Evolutionary conservation across 1,284 basidiomycete genomes (phyloP).

Genomic region (Cystobasidiaceae sp.): DNA sequence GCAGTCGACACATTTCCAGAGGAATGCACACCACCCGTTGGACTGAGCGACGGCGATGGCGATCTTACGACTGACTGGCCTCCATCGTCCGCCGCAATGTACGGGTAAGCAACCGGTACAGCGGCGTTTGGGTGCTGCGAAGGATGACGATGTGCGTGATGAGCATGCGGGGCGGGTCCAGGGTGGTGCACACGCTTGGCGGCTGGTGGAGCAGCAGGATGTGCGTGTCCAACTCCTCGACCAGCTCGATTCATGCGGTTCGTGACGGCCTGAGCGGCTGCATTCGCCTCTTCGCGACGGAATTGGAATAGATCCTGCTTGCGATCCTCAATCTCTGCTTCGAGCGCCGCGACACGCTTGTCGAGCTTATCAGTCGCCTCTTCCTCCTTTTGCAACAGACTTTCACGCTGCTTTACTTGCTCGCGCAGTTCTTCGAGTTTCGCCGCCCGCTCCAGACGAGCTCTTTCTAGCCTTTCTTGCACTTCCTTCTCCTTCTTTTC

Average conservation of each 20-base stretch:
- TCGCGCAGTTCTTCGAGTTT: slow-evolving; percentile 45
- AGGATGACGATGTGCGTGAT: slow-evolving; percentile 7
- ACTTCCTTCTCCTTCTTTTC: slow-evolving; percentile 46
- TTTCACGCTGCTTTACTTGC: slow-evolving; percentile 44
- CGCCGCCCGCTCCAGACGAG: slow-evolving; percentile 51
- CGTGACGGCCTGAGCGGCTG: slow-evolving; percentile 14
- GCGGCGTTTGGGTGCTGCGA: slow-evolving; percentile 19
- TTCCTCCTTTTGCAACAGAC: slow-evolving; percentile 38
- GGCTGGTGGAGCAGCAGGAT: no score
- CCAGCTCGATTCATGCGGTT: slow-evolving; percentile 27
- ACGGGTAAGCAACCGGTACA: slow-evolving; percentile 15
- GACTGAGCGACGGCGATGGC: background rate
- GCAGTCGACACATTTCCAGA: background rate
- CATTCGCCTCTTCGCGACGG: slow-evolving; percentile 32
- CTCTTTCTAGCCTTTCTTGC: slow-evolving; percentile 51
- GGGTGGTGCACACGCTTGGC: no score
- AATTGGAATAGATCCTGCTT: slow-evolving; percentile 34
- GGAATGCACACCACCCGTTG: no score
- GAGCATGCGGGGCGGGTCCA: background rate
- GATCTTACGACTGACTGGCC: background rate
- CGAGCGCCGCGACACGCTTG: slow-evolving; percentile 64
- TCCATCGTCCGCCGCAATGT: slow-evolving; percentile 2
- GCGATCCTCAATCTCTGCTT: slow-evolving; percentile 48
- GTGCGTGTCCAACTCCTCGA: background rate
- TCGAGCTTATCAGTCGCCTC: slow-evolving; percentile 58